A percentile compares a stretch with the other conserved stretches of the same genome.
Evolutionary conservation across 164 flowering plant genomes (phyloP).

Genomic region (Hamamelis virginiana): DNA sequence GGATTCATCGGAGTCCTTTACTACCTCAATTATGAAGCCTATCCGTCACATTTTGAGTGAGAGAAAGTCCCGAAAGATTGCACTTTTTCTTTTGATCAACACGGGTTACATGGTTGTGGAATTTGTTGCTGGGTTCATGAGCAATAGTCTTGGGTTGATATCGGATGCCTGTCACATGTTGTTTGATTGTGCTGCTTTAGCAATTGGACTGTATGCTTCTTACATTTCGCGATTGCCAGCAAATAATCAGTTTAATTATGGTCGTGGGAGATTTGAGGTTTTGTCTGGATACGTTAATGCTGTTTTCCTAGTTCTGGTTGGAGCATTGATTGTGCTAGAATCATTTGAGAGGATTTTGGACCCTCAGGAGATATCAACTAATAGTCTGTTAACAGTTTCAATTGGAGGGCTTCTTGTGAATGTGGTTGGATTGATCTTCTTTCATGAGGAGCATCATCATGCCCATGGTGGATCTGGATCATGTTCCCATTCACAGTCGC

Average conservation of each 20-base stretch:
- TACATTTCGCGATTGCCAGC: slow-evolving; percentile 93
- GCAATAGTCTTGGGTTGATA: slow-evolving; percentile 96
- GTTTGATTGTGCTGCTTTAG: slow-evolving; percentile 98
- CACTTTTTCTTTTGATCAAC: slow-evolving; percentile 86
- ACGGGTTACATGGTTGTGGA: slow-evolving; percentile 94
- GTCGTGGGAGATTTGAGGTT: slow-evolving; percentile 97
- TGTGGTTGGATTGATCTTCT: slow-evolving; percentile 84
- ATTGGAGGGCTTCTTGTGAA: slow-evolving; percentile 93
- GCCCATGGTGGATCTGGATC: slow-evolving; percentile 90
- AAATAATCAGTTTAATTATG: slow-evolving; percentile 78
- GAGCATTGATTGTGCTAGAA: slow-evolving; percentile 83
- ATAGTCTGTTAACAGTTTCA: slow-evolving; percentile 77
- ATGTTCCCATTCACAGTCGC: slow-evolving; percentile 67
- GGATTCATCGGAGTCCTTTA: slow-evolving; percentile 50
- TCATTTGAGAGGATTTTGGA: slow-evolving; percentile 96
- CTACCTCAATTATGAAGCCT: slow-evolving; percentile 50
- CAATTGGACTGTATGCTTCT: slow-evolving; percentile 93
- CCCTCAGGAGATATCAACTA: slow-evolving; percentile 94
- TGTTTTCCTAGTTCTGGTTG: slow-evolving; percentile 86
- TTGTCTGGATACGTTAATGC: slow-evolving; percentile 98
- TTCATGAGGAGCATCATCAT: slow-evolving; percentile 99
- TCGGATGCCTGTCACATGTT: slow-evolving; percentile 99
- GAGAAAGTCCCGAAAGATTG: slow-evolving; percentile 91
- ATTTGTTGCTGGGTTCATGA: slow-evolving; percentile 93
- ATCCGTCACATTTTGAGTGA: slow-evolving; percentile 81